These are phyloP conservation scores for Saccharomyces hybrid DNA, from an alignment of 1,139 yeast species.

Conservation along the genomic window DNA sequence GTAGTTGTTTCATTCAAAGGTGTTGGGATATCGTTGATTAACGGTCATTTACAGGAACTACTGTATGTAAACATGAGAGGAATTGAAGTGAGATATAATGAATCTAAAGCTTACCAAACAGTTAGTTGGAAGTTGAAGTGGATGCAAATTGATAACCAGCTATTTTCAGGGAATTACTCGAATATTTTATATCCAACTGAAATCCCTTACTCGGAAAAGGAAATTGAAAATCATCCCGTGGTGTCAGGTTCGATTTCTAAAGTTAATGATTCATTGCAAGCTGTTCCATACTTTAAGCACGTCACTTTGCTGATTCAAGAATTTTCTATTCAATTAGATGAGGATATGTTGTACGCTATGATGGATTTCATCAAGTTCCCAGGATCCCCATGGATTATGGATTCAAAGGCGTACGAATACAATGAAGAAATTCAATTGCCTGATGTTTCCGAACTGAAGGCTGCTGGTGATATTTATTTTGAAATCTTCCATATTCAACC, in stretches of 20 bases:
- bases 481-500: conserved; percentile 94
- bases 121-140: conserved; percentile 78
- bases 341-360: conserved; percentile 79
- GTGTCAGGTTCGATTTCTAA: conserved; percentile 77
- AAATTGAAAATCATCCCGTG: conserved; percentile 84
- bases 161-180: conserved; percentile 84
- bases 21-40: conserved; percentile 78
- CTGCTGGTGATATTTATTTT: conserved; percentile 73
- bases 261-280: conserved; percentile 84
- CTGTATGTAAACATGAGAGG: conserved; percentile 79
- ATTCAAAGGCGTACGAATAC: conserved; percentile 9
- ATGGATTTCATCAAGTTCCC: conserved; percentile 67
- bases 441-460: conserved; percentile 52
- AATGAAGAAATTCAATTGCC: conserved; percentile 64
- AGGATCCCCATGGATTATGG: conserved; percentile 63
- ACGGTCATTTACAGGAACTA: conserved; percentile 63
- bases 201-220: conserved; percentile 76
- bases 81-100: conserved; percentile 70
- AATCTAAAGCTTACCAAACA: conserved; percentile 78
- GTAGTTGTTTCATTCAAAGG: conserved; percentile 72
- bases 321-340: conserved; percentile 87
- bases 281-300: conserved; percentile 82
- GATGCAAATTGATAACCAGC: conserved; percentile 90
- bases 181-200: conserved; percentile 88
- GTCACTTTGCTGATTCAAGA: conserved; percentile 87